A percentile compares a stretch with the other conserved stretches of the same genome.
These are phyloP conservation scores for Colletotrichum liriopes DNA, from an alignment of 2,329 filamentous ascomycete species.

Conservation along the genomic window DNA sequence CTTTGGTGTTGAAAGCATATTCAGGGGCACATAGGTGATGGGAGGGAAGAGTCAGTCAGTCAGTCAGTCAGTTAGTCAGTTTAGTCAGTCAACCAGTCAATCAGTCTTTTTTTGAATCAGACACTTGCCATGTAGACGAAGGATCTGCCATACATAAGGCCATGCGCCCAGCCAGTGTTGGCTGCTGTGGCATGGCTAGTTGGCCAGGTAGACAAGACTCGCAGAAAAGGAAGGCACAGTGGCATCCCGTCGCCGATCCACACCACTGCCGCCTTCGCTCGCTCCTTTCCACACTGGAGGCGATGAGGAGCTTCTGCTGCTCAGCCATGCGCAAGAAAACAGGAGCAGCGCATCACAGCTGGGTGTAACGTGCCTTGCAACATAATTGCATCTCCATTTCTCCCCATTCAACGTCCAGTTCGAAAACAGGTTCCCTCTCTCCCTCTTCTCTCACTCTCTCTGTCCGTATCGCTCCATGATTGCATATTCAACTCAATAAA, in stretches of 20 bases:
- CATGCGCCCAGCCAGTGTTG: background rate
- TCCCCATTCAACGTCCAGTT: background rate
- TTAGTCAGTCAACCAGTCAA: constrained; percentile 1
- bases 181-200: constrained; percentile 10
- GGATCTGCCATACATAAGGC: background rate
- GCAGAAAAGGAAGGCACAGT: constrained; percentile 16
- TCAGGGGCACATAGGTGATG: background rate
- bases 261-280: background rate
- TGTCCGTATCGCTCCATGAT: background rate
- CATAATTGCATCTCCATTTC: constrained; percentile 8
- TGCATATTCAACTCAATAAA: background rate
- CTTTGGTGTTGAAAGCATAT: background rate
- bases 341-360: constrained; percentile 21
- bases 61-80: background rate
- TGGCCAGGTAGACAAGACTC: background rate
- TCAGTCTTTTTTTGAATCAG: background rate
- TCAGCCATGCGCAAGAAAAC: background rate
- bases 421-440: background rate
- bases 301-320: background rate
- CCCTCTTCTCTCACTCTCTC: background rate
- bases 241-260: constrained; percentile 12
- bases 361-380: constrained; percentile 24
- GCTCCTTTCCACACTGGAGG: constrained; percentile 2
- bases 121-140: background rate
- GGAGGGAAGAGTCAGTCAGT: constrained; percentile 13